Evolutionary conservation across 768 basidiomycete species (phyloP).

Genomic region (Lactarius quietus): DNA sequence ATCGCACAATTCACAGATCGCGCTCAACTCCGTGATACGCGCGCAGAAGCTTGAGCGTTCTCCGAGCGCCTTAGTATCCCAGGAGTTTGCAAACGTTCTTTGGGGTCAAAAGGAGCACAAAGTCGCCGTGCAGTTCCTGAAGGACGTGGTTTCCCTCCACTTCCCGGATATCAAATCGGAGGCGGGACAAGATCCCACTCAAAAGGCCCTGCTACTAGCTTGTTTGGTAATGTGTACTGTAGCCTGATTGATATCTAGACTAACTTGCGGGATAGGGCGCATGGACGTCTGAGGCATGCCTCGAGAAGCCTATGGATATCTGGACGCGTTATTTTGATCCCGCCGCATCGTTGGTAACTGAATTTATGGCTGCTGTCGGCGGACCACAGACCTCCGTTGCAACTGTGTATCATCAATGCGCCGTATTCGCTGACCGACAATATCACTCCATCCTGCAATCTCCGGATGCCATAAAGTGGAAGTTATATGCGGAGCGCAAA

Average conservation of each 20-base stretch:
- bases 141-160: constrained; percentile 36
- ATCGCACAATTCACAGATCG: constrained; percentile 69
- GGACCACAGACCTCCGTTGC: constrained; percentile 35
- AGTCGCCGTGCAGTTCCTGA: constrained; percentile 72
- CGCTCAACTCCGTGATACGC: constrained; percentile 78
- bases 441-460: constrained; percentile 68
- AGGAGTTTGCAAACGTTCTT: constrained; percentile 86
- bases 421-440: constrained; percentile 86
- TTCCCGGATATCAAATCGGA: constrained; percentile 22
- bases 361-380: constrained; percentile 16
- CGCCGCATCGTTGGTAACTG: constrained; percentile 42
- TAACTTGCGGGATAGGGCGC: constrained; percentile 54
- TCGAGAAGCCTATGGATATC: constrained; percentile 75
- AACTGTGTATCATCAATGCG: constrained; percentile 74
- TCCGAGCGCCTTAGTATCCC: constrained; percentile 52
- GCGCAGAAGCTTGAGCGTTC: constrained; percentile 58
- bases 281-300: constrained; percentile 85
- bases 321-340: constrained; percentile 64
- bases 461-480: constrained; percentile 64
- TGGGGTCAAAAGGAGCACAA: constrained; percentile 87
- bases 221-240: constrained; percentile 51
- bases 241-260: background rate
- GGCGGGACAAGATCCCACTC: constrained; percentile 1
- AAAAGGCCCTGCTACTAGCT: constrained; percentile 49
- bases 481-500: constrained; percentile 71